phyloP scores from a whole-genome alignment of 1,139 yeast species.

The Saccharomyces hybrid region DNA sequence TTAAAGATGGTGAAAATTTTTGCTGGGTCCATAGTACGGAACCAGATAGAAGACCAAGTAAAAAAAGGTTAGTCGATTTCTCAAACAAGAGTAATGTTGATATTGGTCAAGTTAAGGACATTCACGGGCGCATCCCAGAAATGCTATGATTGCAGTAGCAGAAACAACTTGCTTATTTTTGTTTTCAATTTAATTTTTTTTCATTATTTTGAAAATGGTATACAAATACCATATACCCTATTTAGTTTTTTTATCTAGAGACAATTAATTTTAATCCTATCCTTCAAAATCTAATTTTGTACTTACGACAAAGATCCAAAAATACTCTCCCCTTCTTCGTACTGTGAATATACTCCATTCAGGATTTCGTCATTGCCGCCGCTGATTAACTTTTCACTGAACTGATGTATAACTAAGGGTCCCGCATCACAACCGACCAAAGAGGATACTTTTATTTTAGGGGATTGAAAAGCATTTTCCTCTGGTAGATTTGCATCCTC shows the following conservation, averaged over 20 bases:
- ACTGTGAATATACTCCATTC: not conserved
- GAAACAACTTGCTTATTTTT: not conserved
- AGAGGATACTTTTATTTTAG: slow-evolving; percentile 24
- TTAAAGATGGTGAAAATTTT: slow-evolving; percentile 23
- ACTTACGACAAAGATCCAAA: not conserved
- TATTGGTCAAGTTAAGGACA: slow-evolving; percentile 20
- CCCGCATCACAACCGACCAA: slow-evolving; percentile 30
- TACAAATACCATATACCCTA: not conserved
- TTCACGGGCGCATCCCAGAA: slow-evolving; percentile 30
- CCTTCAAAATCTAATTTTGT: not conserved
- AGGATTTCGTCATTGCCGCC: not conserved
- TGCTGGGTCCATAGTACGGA: slow-evolving; percentile 23
- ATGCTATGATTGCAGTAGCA: slow-evolving; percentile 10
- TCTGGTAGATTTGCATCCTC: slow-evolving; percentile 19
- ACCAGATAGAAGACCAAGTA: slow-evolving; percentile 24
- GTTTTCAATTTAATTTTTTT: not conserved
- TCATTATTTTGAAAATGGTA: not conserved
- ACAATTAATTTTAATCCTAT: not conserved
- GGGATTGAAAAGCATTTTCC: slow-evolving; percentile 8
- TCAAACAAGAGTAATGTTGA: slow-evolving; percentile 22
- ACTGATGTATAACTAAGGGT: slow-evolving; percentile 24
- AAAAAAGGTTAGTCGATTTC: slow-evolving; percentile 25
- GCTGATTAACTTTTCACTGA: slow-evolving; percentile 17
- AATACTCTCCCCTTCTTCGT: not conserved
- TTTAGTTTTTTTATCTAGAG: not conserved